Percentiles rank a stretch among this genome's conserved stretches.
phyloP scores from a whole-genome alignment of 2,329 filamentous ascomycete species.

The Fusarium acutatum region DNA sequence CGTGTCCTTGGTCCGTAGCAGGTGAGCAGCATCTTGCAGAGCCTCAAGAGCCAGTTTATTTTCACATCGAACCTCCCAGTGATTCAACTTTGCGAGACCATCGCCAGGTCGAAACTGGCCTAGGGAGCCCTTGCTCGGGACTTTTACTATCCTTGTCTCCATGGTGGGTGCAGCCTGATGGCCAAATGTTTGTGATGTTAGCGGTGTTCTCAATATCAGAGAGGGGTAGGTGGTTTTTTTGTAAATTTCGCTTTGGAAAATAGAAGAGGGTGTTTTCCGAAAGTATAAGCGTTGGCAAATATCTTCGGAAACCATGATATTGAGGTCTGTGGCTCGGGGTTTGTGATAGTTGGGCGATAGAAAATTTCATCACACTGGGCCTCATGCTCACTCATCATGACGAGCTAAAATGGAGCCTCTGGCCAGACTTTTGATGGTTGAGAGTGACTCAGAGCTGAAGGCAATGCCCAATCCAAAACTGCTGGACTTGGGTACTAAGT shows the following conservation, averaged over 20 bases:
- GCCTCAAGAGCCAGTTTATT: conserved; percentile 46
- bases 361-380: conserved; percentile 41
- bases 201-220: conserved; percentile 27
- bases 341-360: conserved; percentile 35
- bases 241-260: conserved; percentile 5
- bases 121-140: conserved; percentile 44
- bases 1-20: conserved; percentile 70
- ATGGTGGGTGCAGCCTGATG: conserved; percentile 40
- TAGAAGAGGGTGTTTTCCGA: not conserved
- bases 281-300: not conserved
- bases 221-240: not conserved
- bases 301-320: conserved; percentile 4
- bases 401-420: conserved; percentile 36
- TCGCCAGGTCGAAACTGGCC: conserved; percentile 46
- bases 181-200: conserved; percentile 38
- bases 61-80: conserved; percentile 52
- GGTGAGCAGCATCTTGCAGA: conserved; percentile 71
- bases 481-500: not conserved
- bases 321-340: conserved; percentile 14
- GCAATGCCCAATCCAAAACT: conserved; percentile 22
- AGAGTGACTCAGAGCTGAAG: conserved; percentile 31
- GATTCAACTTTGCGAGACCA: conserved; percentile 48
- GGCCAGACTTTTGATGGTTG: conserved; percentile 27
- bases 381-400: conserved; percentile 41
- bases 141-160: conserved; percentile 52